Evolutionary conservation across 2,329 filamentous ascomycete genomes (phyloP).

Genomic region (Aspergillus sp.): DNA sequence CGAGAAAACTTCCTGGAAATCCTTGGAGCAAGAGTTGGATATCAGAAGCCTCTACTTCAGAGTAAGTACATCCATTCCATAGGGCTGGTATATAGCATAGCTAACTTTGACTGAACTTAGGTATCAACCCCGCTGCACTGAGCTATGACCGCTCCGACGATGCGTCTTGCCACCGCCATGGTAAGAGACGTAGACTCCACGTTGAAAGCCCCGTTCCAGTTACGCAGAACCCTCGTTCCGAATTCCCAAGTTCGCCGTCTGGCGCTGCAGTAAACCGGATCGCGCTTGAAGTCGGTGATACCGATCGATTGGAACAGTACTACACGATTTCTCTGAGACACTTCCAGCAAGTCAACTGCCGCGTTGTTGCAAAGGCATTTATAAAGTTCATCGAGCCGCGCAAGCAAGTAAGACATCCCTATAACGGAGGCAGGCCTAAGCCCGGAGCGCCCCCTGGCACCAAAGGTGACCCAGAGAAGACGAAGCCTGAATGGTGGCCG

Average conservation of each 20-base stretch:
- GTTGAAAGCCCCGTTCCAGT: constrained; percentile 18
- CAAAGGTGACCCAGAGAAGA: constrained; percentile 46
- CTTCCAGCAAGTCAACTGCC: constrained; percentile 51
- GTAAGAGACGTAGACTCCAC: constrained; percentile 33
- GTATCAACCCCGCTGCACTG: constrained; percentile 22
- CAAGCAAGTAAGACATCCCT: constrained; percentile 52
- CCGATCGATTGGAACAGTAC: constrained; percentile 40
- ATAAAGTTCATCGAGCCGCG: constrained; percentile 51
- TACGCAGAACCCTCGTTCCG: constrained; percentile 22
- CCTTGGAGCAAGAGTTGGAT: constrained; percentile 33
- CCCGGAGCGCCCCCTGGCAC: constrained; percentile 39
- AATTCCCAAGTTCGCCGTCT: constrained; percentile 25
- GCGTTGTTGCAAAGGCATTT: constrained; percentile 48
- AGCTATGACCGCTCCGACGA: constrained; percentile 18
- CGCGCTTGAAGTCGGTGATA: constrained; percentile 42
- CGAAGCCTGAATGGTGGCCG: constrained; percentile 51
- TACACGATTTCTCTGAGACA: constrained; percentile 46
- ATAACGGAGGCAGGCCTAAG: constrained; percentile 48
- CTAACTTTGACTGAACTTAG: constrained; percentile 11
- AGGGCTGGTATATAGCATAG: too few relatives aligned
- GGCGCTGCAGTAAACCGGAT: constrained; percentile 30
- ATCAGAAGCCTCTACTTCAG: constrained; percentile 28
- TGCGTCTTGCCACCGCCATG: constrained; percentile 24
- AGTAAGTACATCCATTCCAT: constrained; percentile 25
- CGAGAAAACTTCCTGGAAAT: constrained; percentile 40